phyloP scores from a whole-genome alignment of 1,284 basidiomycete genomes.

The Moesziomyces sp. region DNA sequence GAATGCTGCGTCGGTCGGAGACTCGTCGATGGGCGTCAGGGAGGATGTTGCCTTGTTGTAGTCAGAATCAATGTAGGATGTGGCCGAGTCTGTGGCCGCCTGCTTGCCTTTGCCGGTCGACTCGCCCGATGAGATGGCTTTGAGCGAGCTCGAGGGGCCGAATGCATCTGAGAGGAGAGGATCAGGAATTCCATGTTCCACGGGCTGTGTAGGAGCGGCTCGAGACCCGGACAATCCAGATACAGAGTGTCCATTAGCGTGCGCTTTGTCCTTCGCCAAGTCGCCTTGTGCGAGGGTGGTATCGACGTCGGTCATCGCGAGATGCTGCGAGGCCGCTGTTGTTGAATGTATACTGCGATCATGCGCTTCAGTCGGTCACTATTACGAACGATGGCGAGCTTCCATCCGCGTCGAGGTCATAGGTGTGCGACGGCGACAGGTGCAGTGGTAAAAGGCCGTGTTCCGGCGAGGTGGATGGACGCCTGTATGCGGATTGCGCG shows the following conservation, averaged over 20 bases:
- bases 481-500: neutral
- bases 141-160: conserved; percentile 8
- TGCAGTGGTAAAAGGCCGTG: neutral
- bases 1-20: conserved; percentile 12
- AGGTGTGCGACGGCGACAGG: neutral
- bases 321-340: neutral
- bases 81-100: conserved; percentile 16
- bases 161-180: conserved; percentile 12
- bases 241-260: conserved; percentile 4
- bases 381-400: neutral
- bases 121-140: conserved; percentile 1
- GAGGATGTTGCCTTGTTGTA: conserved; percentile 11
- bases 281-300: conserved; percentile 1
- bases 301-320: conserved; percentile 21
- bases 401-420: neutral
- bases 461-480: neutral
- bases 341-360: neutral
- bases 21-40: conserved; percentile 40
- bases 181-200: conserved; percentile 3
- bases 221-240: conserved; percentile 32
- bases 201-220: conserved; percentile 11
- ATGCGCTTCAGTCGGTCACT: conserved; percentile 5
- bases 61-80: conserved; percentile 4
- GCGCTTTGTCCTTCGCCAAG: neutral
- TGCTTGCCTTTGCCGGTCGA: conserved; percentile 18